Evolutionary conservation across 257 asterid species (phyloP), one percentile per base, ranked within the genome.

Genomic region (Primulina tabacum): DNA sequence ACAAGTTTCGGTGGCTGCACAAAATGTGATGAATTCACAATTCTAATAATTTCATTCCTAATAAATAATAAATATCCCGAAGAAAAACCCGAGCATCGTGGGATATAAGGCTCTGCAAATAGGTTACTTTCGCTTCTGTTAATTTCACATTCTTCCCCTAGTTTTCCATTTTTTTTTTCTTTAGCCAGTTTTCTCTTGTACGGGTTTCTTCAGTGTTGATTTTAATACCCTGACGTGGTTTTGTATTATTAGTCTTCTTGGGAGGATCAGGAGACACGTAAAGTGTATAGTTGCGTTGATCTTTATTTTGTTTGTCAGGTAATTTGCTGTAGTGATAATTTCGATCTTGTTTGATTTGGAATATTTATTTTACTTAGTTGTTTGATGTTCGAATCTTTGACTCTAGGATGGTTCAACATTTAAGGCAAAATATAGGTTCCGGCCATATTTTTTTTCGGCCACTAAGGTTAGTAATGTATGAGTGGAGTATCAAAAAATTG

Each of bases 241-340:
- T 65, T 24, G 18, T 33, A 14, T 0, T 12, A 28, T 29, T 57
- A 94, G 99, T 91, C 99, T 7, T 94, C 97, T 35, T 91, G 86
- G 96, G 99, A 94, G 88, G 97, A 94, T 77, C 89, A 82, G 71
- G 96, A 87, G 61, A 89, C 97, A 24, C 97, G 65, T 69, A 91
- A 78, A 80, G 92, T 71, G 75, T 89, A 91, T 79, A 88, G 99
- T 65, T 94, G 97, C 59, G 88, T 91, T 11, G 97, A 94, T 81
- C 87, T 91, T 66, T 94, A 94, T 79, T 94, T 94, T 66, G 97
- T 94, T 40, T 91, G 97, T 81, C 99, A 94, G 97, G 99, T 94
- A 76, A 50, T 33, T 56, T 70, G 34, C 32, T 40, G 58, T 69
- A n/a, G 21, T 16, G 14, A 62, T 58, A 5, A 30, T 69, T 37